Evolutionary conservation across 495 filamentous ascomycete species (phyloP).

Genomic region (Aspergillus homomorphus): DNA sequence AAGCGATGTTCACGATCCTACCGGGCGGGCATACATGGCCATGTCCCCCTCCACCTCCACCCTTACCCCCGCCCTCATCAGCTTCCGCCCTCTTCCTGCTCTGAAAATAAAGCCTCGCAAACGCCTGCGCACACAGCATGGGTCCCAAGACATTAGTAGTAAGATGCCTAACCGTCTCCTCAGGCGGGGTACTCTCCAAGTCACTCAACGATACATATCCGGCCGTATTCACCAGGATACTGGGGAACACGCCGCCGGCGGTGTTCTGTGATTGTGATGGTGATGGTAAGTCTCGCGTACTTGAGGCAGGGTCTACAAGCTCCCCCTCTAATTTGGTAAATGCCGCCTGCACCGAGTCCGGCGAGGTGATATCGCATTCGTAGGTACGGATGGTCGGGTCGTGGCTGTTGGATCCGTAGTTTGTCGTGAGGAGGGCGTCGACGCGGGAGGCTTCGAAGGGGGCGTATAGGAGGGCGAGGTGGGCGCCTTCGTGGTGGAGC

Average conservation of each 20-base stretch:
- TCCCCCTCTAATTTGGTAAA: constrained; percentile 27
- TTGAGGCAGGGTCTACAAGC: constrained; percentile 16
- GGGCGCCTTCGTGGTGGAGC: constrained; percentile 34
- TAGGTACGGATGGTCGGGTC: constrained; percentile 33
- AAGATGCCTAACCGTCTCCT: constrained; percentile 40
- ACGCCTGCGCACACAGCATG: constrained; percentile 44
- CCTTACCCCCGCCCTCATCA: neutral
- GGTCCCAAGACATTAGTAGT: constrained; percentile 37
- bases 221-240: constrained; percentile 42
- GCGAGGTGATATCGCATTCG: constrained; percentile 42
- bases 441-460: constrained; percentile 38
- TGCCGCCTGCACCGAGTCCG: constrained; percentile 34
- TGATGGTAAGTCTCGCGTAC: constrained; percentile 10
- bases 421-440: constrained; percentile 32
- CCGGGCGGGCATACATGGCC: constrained; percentile 30
- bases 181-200: constrained; percentile 36
- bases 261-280: neutral
- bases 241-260: constrained; percentile 22
- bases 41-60: constrained; percentile 9
- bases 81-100: constrained; percentile 20
- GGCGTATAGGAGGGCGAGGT: constrained; percentile 40
- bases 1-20: constrained; percentile 37
- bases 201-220: constrained; percentile 43
- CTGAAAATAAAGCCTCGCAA: constrained; percentile 38
- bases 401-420: constrained; percentile 22